phyloP scores from a whole-genome alignment of 768 basidiomycete species.

The Trametes gibbosa region DNA sequence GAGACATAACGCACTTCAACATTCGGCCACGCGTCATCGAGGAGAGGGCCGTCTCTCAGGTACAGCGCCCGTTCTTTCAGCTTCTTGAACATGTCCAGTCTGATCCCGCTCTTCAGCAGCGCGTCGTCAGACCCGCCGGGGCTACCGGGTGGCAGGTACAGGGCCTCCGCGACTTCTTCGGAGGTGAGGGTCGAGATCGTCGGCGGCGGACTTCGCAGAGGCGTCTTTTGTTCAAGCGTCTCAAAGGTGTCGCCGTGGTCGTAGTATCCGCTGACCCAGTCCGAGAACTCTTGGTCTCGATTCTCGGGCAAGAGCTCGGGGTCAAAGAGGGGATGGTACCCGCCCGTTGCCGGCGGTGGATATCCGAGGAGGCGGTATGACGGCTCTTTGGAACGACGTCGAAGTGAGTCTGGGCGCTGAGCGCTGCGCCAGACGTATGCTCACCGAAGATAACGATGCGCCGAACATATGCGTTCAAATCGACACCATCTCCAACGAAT shows the following conservation, averaged over 20 bases:
- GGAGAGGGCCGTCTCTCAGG: not conserved
- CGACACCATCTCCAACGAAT: constrained; percentile 1
- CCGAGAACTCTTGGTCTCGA: not conserved
- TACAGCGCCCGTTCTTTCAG: constrained; percentile 9
- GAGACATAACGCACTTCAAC: constrained; percentile 1
- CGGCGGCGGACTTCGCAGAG: constrained; percentile 8
- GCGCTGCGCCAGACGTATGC: not conserved
- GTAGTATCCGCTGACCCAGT: constrained; percentile 14
- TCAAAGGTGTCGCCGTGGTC: not conserved
- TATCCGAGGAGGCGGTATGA: not conserved
- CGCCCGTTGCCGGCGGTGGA: not conserved
- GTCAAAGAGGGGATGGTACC: constrained; percentile 10
- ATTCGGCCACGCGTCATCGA: not conserved
- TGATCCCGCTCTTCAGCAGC: constrained; percentile 7
- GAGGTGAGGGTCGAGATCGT: constrained; percentile 10
- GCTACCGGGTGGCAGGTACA: constrained; percentile 5
- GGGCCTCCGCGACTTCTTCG: constrained; percentile 1
- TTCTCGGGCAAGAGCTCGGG: not conserved
- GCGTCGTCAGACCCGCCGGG: constrained; percentile 17
- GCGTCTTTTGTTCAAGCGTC: constrained; percentile 11
- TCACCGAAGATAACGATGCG: constrained; percentile 13
- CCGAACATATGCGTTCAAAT: constrained; percentile 9
- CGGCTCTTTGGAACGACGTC: not conserved
- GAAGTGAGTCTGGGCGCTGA: too few species aligned
- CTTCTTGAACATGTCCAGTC: not conserved